phyloP scores from a whole-genome alignment of 192 early-diverging fungal species.

The Lobosporangium transversale region DNA sequence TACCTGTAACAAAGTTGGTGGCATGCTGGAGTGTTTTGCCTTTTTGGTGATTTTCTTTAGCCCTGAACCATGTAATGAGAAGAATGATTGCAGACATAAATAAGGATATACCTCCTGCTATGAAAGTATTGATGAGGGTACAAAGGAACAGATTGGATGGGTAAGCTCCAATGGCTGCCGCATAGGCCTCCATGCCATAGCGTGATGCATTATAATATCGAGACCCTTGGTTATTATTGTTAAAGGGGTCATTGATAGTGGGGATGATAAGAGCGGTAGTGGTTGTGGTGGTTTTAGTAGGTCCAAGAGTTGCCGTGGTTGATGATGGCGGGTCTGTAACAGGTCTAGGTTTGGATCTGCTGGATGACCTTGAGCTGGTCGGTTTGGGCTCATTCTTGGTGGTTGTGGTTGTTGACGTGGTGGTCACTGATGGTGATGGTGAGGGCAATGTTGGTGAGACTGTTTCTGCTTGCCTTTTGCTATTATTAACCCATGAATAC shows the following conservation, averaged over 20 bases:
- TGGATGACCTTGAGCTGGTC: not conserved
- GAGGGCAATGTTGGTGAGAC: too few species aligned
- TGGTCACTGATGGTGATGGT: too few species aligned
- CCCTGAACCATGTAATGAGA: slow-evolving; percentile 12
- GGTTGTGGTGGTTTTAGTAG: slow-evolving; percentile 1
- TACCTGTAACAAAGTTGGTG: slow-evolving; percentile 39
- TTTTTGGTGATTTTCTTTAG: slow-evolving; percentile 34
- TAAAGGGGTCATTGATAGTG: slow-evolving; percentile 25
- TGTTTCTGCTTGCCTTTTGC: too few species aligned
- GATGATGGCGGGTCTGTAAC: not conserved
- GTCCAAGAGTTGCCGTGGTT: not conserved
- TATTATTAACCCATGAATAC: too few species aligned
- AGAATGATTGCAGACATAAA: slow-evolving; percentile 26
- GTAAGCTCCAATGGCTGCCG: slow-evolving; percentile 43
- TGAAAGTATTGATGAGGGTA: slow-evolving; percentile 29
- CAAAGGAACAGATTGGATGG: slow-evolving; percentile 28
- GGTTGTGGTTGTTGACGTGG: too few species aligned
- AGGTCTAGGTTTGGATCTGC: not conserved
- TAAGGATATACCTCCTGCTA: slow-evolving; percentile 32
- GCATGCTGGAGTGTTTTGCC: slow-evolving; percentile 50
- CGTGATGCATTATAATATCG: slow-evolving; percentile 28
- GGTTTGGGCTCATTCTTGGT: too few species aligned
- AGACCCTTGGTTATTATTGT: not conserved
- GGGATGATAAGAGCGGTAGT: slow-evolving; percentile 11
- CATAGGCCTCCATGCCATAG: slow-evolving; percentile 41